Base-by-base conservation (phyloP, 2,329 filamentous ascomycete genomes). In the Clathrospora elynae region DNA sequence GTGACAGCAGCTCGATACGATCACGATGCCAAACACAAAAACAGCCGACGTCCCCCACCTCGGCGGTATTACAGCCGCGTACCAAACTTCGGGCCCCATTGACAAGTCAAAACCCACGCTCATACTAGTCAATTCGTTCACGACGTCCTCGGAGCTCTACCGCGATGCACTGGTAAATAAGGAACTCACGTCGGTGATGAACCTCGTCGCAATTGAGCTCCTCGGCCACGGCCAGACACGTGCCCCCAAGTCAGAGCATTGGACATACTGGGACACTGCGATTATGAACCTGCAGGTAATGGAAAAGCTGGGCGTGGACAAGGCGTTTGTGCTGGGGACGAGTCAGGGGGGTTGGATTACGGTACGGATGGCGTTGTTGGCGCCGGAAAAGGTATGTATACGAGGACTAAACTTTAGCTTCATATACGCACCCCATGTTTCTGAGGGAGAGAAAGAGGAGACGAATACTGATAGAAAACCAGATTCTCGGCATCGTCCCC, bases 191-290 rank as follows among this genome's bases (percentile, higher is more conserved):
- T 60, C 63, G 4, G 53, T 57, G 2, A 70, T 76, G 61, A 80
- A 80, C 46, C 63, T 81, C 5, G 49, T 81, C n/a, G 75, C 77
- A 10, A 77, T 81, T 44, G 78, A 81, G 57, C 70, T 75, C 4
- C 70, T 80, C 8, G 78, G 78, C 14, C 78, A 81, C 55, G 78
- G 78, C 3, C 60, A 73, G 42, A 80, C 78, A 4, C 64, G 72
- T 7, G 71, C 71, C 4, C 37, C 37, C 5, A 61, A 66, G 14
- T 51, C 58, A 3, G 71, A 76, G 43, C 69, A 78, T 32, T 81
- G 72, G 54, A 81, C 77, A 5, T 81, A 81, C 56, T 81, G 78
- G 78, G 77, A 79, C 53, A 73, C 75, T 0, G 76, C 76, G 1
- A 68, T 73, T 39, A 78, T 73, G 68, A 70, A 68, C 35, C 17